Evolutionary conservation across 768 basidiomycete species (phyloP).

Genomic region (Lepiota venenata): DNA sequence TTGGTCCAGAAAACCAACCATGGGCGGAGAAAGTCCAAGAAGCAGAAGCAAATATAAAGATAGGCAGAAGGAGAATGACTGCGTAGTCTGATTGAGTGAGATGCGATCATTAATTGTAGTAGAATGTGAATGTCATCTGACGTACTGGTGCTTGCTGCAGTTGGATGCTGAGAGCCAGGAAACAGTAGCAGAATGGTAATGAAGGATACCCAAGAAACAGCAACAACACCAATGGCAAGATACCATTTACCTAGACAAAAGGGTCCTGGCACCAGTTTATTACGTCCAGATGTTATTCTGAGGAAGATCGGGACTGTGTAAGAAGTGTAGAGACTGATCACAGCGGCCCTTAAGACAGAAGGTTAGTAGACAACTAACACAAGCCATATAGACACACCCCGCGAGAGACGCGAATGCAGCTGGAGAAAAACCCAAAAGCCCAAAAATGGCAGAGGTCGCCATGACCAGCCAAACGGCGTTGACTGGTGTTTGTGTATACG

Average conservation of each 20-base stretch:
- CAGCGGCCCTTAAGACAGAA: conserved; percentile 33
- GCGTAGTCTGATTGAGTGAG: too few species aligned
- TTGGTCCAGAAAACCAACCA: too few species aligned
- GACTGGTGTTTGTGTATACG: conserved; percentile 61
- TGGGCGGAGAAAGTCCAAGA: too few species aligned
- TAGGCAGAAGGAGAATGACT: too few species aligned
- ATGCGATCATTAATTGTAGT: too few species aligned
- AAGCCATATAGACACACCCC: too few species aligned
- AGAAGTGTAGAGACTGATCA: conserved; percentile 68
- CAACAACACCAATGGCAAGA: conserved; percentile 53
- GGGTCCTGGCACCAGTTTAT: conserved; percentile 53
- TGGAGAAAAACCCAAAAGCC: conserved; percentile 61
- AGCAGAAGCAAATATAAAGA: too few species aligned
- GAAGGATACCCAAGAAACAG: conserved; percentile 16
- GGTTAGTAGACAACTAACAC: too few species aligned
- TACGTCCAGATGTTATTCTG: conserved; percentile 64
- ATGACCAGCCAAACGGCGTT: conserved; percentile 79
- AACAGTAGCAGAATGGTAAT: too few species aligned
- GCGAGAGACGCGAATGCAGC: conserved; percentile 51
- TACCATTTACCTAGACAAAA: conserved; percentile 63
- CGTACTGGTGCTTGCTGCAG: too few species aligned
- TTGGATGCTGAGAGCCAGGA: too few species aligned
- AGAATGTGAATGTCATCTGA: too few species aligned
- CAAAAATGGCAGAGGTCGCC: conserved; percentile 49
- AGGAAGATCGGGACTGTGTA: conserved; percentile 69